Evolutionary conservation across 2,329 filamentous ascomycete species (phyloP), one percentile per base, ranked within the genome.

Genomic region (Colletotrichum cuscutae): DNA sequence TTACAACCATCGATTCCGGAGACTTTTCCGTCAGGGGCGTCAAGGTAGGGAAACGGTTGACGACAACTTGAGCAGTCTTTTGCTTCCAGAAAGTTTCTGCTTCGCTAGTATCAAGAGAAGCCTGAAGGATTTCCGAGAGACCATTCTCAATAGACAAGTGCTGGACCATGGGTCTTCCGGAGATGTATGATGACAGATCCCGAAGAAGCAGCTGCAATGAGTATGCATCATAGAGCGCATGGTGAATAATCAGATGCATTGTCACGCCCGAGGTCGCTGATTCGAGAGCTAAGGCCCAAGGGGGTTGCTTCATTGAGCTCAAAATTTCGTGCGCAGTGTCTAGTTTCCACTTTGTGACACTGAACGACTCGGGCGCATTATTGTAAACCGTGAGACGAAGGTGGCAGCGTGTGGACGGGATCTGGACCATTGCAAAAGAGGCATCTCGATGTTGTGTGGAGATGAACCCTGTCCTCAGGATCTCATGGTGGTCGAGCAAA

Each of bases 141-240:
- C 79, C 83, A 0, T 76, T 65, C 28, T 84, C 80, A 24, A 87
- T 78, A 1, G 70, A 58, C 1, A 64, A 52, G 5, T 65, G 56
- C 13, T 64, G n/a, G 4, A 42, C 19, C 1, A 76, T 63, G 5
- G 72, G 24, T 9, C 69, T 58, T 8, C 77, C 77, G 3, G 75
- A 65, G 5, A 86, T 52, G 7, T 79, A 42, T 1, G 59, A 61
- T 0, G 77, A 75, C 13, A 97, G 84, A 76, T 93, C 89, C 0
- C 84, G 78, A 2, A 98, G 81, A 1, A 98, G 86, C 0, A 86
- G 78, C 4, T 89, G 85, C 12, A 98, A 83, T 9, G 94, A 95
- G 53, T 90, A 87, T 0, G 95, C 95, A 83, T 98, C 95, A 76
- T 97, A 98, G 0, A 98, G 84, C 0, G 94, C 93, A 82, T 98